Conservation (phyloP, 306 rosid genomes). For the Malus sylvestris region DNA sequence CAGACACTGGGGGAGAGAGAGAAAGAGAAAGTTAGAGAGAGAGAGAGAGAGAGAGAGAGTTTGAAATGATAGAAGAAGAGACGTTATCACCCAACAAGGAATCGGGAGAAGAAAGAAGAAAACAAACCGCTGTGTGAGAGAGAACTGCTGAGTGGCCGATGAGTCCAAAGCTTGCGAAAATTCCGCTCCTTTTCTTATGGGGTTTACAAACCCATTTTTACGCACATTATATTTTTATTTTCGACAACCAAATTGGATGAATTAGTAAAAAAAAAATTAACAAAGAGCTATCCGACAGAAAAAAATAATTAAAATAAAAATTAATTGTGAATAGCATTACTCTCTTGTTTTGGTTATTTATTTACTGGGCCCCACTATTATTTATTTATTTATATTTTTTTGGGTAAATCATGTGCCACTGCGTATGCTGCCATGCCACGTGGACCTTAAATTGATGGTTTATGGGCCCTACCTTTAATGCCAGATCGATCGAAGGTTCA, state of each 20-base stretch:
- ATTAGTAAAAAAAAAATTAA: too few relatives aligned
- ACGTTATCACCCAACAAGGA: background rate
- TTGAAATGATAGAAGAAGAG: background rate
- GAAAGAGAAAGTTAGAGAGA: background rate
- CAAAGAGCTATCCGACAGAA: fast-evolving
- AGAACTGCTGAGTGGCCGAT: background rate
- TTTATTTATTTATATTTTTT: background rate
- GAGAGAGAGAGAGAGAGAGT: background rate
- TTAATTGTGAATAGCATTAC: too few relatives aligned
- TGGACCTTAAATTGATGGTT: background rate
- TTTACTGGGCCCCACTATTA: background rate
- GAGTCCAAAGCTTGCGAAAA: background rate
- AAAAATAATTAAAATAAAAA: too few relatives aligned
- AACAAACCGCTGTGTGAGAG: background rate
- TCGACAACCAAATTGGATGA: fast-evolving
- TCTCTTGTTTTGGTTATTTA: background rate
- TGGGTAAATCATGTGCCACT: background rate
- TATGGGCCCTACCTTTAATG: background rate
- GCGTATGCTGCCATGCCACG: background rate
- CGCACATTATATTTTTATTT: too few relatives aligned
- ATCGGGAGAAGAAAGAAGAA: background rate
- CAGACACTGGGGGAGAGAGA: background rate
- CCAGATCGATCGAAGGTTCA: background rate
- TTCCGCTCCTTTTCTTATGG: background rate
- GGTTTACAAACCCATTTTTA: too few relatives aligned